These are phyloP conservation scores for Xylaria sp. DNA, from an alignment of 2,329 filamentous ascomycete species.

Conservation along the genomic window DNA sequence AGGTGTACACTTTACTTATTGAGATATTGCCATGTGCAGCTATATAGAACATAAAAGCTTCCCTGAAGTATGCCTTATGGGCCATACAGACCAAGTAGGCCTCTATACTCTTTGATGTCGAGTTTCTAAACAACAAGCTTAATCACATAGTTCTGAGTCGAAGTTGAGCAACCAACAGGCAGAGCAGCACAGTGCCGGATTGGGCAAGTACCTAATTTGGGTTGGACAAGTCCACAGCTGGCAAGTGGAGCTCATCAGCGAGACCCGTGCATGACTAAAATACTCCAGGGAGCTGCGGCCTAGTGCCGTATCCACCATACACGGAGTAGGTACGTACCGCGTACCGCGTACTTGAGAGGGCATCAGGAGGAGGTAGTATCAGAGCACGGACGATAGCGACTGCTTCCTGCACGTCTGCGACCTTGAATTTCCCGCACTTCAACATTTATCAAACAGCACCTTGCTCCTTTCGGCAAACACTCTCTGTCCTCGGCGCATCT, in stretches of 20 bases:
- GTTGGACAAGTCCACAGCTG: conserved; percentile 13
- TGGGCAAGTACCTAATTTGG: conserved; percentile 25
- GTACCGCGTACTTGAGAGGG: too few species aligned
- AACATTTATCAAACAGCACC: not conserved
- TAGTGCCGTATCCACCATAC: not conserved
- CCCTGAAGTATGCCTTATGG: too few species aligned
- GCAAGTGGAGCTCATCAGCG: conserved; percentile 13
- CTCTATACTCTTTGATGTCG: not conserved
- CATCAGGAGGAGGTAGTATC: too few species aligned
- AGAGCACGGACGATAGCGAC: not conserved
- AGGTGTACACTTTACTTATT: too few species aligned
- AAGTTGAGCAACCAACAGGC: conserved; percentile 2
- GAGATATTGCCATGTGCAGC: too few species aligned
- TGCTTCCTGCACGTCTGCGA: not conserved
- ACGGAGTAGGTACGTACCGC: conserved; percentile 22
- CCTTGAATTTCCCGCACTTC: not conserved
- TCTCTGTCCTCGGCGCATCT: conserved; percentile 1
- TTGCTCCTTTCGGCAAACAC: conserved; percentile 28
- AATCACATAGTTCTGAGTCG: conserved; percentile 8
- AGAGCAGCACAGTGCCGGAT: conserved; percentile 27
- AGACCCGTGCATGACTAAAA: conserved; percentile 16
- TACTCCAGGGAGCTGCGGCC: conserved; percentile 9
- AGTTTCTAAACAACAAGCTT: not conserved
- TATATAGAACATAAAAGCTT: too few species aligned
- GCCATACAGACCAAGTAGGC: too few species aligned